Base-by-base conservation (phyloP, 148 eudicot genomes). In the Beta vulgaris region DNA sequence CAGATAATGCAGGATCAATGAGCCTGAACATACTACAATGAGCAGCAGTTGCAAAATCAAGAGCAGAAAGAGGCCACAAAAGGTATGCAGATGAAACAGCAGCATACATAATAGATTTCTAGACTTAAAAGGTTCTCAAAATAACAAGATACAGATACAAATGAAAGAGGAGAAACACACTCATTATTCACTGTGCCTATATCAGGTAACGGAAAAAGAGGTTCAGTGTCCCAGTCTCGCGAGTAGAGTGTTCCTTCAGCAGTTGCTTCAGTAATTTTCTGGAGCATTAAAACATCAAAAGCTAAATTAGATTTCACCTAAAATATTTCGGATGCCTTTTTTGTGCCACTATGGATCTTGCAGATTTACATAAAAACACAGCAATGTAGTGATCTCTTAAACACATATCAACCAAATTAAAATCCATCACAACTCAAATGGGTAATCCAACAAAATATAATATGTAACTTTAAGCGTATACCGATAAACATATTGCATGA, bases 171-270 rank as follows among this genome's bases (percentile, higher is more conserved):
- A 81, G 84, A 81, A 54, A 78, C 79, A 55, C 89, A 92, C 97
- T 83, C 84, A 69, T 85, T 81, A 80, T 84, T 84, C 73, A 84
- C 81, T 34, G 79, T 73, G 80, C 88, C 78, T 21, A 80, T 58
- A 59, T 74, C 79, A 15, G 98, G 93, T 44, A 95, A 60, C 6
- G 90, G 89, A 65, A 95, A 95, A 78, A 95, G 87, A 68, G 98
- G 98, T 86, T 95, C 96, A 11, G 78, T 90, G 80, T 95, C 98
- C 98, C 98, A 95, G 75, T 95, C 88, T 78, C 87, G 83, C 31
- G 92, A 84, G 76, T 88, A 80, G 64, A 92, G 91, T 34, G 96
- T 86, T 73, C 92, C 93, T 72, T 95, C 97, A 77, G 89, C 91
- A 60, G 90, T 92, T 68, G 97, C 96, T 84, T 89, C 85, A 18